Evolutionary conservation across 768 basidiomycete species (phyloP).

Genomic region (Brasilioporus rufonigricans): DNA sequence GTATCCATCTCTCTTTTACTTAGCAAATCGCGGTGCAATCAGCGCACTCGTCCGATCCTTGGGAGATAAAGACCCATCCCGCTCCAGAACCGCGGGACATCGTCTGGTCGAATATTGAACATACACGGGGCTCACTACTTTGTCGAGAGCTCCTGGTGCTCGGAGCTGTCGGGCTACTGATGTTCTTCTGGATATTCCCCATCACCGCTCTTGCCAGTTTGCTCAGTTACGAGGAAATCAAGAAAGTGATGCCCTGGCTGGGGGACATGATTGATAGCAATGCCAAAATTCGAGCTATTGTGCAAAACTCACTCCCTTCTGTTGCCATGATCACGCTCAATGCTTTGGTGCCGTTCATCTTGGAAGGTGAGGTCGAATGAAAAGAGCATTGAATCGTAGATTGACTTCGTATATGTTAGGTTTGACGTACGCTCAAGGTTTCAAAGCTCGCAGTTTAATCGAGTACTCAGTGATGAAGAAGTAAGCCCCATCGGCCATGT

Average conservation of each 20-base stretch:
- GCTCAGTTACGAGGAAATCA: conserved; percentile 91
- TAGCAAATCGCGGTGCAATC: conserved; percentile 89
- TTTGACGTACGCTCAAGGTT: conserved; percentile 89
- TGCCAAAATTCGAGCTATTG: conserved; percentile 76
- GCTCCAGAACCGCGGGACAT: conserved; percentile 97
- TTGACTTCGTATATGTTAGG: conserved; percentile 32
- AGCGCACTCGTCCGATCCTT: conserved; percentile 69
- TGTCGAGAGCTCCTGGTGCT: conserved; percentile 74
- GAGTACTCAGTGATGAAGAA: conserved; percentile 92
- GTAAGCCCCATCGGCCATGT: conserved; percentile 41
- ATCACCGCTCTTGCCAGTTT: conserved; percentile 84
- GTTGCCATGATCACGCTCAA: conserved; percentile 90
- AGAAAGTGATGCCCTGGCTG: conserved; percentile 85
- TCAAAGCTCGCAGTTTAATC: conserved; percentile 85
- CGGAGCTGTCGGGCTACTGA: conserved; percentile 62
- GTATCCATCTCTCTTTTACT: background rate
- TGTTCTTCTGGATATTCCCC: conserved; percentile 92
- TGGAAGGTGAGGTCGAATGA: conserved; percentile 61
- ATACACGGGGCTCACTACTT: conserved; percentile 53
- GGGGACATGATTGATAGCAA: conserved; percentile 81
- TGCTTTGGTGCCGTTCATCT: conserved; percentile 79
- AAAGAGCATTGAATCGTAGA: background rate
- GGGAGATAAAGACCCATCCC: conserved; percentile 62
- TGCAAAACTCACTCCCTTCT: conserved; percentile 93
- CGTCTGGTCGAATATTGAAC: conserved; percentile 88